Base-by-base conservation (phyloP, 345 rosid species). In the Pugionium cornutum region DNA sequence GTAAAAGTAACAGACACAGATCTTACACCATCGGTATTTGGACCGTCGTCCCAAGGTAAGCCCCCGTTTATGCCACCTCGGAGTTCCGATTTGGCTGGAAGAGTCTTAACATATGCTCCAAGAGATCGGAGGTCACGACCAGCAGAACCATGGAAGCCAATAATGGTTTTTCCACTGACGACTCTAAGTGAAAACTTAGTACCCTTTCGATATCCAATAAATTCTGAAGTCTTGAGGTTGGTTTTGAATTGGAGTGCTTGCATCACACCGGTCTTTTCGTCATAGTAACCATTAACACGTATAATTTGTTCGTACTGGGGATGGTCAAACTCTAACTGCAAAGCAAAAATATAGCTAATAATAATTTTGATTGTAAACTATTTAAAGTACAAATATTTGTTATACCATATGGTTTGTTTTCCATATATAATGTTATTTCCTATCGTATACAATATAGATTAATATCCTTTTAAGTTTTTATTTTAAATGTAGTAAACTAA, bases 171-270 rank as follows among this genome's bases (percentile, higher is more conserved):
- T 1, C 47, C 63, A 4, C 28, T 4, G 36, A 35, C 46, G 36
- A 35, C 46, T 55, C 46, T 63, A 35, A 66, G 70, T 34, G 70
- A 44, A 28, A 56, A 54, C 31, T 66, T 55, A 26, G 46, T 55
- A 35, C 63, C 63, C 46, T 66, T 66, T 55, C 1, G 54, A 66
- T 66, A 66, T 55, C 70, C 70, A 44, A 66, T 55, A 10, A 55
- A 27, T n/a, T 66, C 70, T 1, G 55, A 66, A 2, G 39, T 55
- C 47, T 55, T 66, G 5, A 45, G 35, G 47, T 55, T 55, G 0
- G 63, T 66, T 6, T 45, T 66, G 46, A 66, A 46, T 29, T 66
- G 54, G 1, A 55, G 53, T 45, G 62, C 70, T 53, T 66, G 70
- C 46, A 66, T 55, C 4, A 66, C 54, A 10, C 46, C 54, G 2